Conservation (phyloP, 1,284 basidiomycete species). For the Cryptococcus sp. region DNA sequence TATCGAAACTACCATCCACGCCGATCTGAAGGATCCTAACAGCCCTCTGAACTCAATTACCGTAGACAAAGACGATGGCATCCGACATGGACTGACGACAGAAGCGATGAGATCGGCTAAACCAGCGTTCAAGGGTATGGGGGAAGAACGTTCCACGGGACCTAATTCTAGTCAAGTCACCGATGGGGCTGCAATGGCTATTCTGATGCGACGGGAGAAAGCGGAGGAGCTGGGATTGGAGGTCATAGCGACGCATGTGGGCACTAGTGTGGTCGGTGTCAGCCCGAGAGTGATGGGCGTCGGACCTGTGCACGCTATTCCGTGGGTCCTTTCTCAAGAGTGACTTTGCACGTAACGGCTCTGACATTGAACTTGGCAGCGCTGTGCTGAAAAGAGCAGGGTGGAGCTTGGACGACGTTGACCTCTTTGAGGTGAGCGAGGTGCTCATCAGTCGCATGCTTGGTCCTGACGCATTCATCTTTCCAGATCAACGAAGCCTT, state of each 20-base stretch:
- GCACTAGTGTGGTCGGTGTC: background rate
- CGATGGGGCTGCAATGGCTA: background rate
- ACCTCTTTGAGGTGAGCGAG: slow-evolving; percentile 72
- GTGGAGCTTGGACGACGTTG: slow-evolving; percentile 69
- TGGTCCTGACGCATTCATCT: background rate
- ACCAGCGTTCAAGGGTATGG: background rate
- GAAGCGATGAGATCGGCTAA: background rate
- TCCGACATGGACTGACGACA: background rate
- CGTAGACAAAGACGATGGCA: background rate
- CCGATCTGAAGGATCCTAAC: background rate
- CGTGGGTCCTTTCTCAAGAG: background rate
- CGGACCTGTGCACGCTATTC: background rate
- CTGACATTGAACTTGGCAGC: slow-evolving; percentile 1
- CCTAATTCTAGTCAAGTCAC: slow-evolving; percentile 1
- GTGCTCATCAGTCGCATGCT: background rate
- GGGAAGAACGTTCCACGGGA: background rate
- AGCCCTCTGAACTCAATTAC: background rate
- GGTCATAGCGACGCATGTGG: background rate
- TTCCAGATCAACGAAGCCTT: slow-evolving; percentile 73
- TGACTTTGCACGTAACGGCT: no score
- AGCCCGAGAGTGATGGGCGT: background rate
- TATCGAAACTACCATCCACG: background rate
- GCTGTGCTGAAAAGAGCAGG: slow-evolving; percentile 65
- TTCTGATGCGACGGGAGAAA: background rate
- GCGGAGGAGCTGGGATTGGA: background rate